phyloP scores from a whole-genome alignment of 2,329 filamentous ascomycete species.

The Leptographium lundbergii region DNA sequence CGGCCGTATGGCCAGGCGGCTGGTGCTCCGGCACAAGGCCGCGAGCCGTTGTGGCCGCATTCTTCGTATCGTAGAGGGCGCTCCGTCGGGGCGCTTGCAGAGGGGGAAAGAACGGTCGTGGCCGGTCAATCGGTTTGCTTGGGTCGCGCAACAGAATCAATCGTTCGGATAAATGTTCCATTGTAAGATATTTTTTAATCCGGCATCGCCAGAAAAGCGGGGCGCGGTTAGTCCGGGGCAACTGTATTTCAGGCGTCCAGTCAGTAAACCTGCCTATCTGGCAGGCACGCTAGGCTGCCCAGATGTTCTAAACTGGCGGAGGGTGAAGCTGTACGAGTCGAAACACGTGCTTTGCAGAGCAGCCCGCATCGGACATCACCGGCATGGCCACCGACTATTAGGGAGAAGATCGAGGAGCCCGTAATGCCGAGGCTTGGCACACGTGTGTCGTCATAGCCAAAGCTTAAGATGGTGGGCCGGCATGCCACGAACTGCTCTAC shows the following conservation, averaged over 20 bases:
- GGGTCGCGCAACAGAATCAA: not conserved
- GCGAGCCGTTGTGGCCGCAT: conserved; percentile 43
- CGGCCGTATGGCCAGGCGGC: conserved; percentile 25
- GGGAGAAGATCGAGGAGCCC: no score
- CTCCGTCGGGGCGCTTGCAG: not conserved
- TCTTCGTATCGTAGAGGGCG: conserved; percentile 15
- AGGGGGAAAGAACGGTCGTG: not conserved
- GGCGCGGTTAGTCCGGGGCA: not conserved
- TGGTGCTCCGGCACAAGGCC: conserved; percentile 25
- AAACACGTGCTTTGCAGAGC: no score
- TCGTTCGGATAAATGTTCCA: not conserved
- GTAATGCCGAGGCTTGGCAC: no score
- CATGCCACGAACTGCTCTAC: not conserved
- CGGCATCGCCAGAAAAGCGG: not conserved
- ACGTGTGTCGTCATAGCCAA: no score
- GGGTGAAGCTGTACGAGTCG: no score
- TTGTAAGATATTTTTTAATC: not conserved
- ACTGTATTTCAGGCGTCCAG: not conserved
- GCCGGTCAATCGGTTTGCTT: not conserved
- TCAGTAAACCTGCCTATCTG: not conserved
- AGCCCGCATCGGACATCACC: no score
- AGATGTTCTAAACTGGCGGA: no score
- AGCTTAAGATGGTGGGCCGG: not conserved
- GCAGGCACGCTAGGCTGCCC: not conserved
- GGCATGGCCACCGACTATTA: no score